A percentile compares a stretch with the other conserved stretches of the same genome.
These are phyloP conservation scores for Sclerotinia glacialis DNA, from an alignment of 2,329 filamentous ascomycete species.

Conservation along the genomic window DNA sequence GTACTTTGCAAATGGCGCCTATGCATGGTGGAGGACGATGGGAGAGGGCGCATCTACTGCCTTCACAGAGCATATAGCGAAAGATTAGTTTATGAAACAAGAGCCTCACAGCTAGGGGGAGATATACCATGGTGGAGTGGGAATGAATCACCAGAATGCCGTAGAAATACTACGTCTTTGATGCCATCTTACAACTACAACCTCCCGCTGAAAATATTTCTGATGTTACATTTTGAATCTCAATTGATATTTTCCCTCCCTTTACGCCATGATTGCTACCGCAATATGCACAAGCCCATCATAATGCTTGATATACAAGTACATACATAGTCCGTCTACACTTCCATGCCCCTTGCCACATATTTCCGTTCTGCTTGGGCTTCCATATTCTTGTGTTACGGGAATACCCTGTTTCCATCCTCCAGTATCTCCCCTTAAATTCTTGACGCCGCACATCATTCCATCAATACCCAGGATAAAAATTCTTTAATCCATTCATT, in stretches of 20 bases:
- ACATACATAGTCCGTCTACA: neutral
- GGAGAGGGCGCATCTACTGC: conserved; percentile 24
- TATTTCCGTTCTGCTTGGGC: neutral
- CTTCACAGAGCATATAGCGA: conserved; percentile 13
- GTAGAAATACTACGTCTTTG: conserved; percentile 21
- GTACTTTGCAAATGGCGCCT: conserved; percentile 27
- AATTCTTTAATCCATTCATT: conserved; percentile 40
- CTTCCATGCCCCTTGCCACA: neutral
- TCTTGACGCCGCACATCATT: neutral
- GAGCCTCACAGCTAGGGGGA: conserved; percentile 13
- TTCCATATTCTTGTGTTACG: neutral
- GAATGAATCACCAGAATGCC: conserved; percentile 16
- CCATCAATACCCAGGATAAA: neutral
- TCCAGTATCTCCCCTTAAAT: neutral
- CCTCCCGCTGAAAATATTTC: neutral
- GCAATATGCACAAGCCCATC: neutral
- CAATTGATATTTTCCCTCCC: conserved; percentile 6
- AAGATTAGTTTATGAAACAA: conserved; percentile 18
- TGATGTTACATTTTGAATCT: conserved; percentile 9
- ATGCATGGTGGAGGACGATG: conserved; percentile 23
- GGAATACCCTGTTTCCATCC: neutral
- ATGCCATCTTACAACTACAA: conserved; percentile 5
- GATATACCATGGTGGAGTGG: conserved; percentile 15
- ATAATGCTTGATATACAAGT: conserved; percentile 21
- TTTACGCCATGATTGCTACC: conserved; percentile 21